Evolutionary conservation across 2,329 filamentous ascomycete species (phyloP), one percentile per base, ranked within the genome.

Genomic region (Pestalotiopsis sp.): DNA sequence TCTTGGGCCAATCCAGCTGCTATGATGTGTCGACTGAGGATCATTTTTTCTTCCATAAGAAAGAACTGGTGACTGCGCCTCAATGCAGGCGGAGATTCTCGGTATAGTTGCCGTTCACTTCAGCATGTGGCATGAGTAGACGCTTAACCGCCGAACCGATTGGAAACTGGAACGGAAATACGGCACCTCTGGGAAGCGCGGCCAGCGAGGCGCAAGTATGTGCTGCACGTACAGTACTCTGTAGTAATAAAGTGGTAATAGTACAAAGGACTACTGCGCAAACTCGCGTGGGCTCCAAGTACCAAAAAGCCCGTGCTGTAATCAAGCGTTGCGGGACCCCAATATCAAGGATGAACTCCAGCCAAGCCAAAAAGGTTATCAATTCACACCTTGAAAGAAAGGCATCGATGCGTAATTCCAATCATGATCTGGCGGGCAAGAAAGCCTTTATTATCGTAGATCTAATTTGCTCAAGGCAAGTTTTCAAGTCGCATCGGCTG

Each of bases 91-190:
- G 27, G 59, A 38, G 31, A 61, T 39, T 13, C 59, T 61, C 59
- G 59, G 59, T 20, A 36, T 61, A 12, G n/a, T 61, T 61, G 59
- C 59, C 59, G 59, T 61, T 61, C 13, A 61, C 23, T 12, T 20
- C n/a, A 23, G 17, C 17, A 58, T 20, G 56, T 13, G n/a, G 20
- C 45, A 52, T 17, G 45, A 20, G 11, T 4, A 36, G 25, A 17
- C 27, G 59, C 59, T 38, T 7, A 17, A 20, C 11, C 17, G 27
- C 5, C 25, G 31, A 20, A 27, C 3, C 17, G 20, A 61, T 20
- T 61, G 31, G 31, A n/a, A 20, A 39, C 7, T 14, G 7, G n/a
- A 13, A 38, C 59, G 59, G 59, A 61, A 61, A 36, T 38, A 9
- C 59, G 59, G 59, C 59, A 61, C 38, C 59, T 61, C 9, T 31